These are phyloP conservation scores for Nakazawaea sp. DNA, from an alignment of 805 yeast genomes.

Conservation along the genomic window DNA sequence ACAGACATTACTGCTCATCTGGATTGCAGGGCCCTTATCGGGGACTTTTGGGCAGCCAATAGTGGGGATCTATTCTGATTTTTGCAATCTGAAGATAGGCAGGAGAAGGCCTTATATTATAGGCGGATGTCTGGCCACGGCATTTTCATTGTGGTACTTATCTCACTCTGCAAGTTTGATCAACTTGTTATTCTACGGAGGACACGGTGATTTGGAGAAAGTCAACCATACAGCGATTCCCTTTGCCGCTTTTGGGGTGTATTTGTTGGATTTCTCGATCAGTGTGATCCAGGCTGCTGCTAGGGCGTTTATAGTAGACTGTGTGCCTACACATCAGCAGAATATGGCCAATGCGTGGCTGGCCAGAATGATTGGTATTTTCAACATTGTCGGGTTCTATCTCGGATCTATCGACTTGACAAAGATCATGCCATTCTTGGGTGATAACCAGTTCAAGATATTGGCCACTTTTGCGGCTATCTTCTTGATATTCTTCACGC, in stretches of 20 bases:
- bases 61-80: conserved; percentile 53
- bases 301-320: conserved; percentile 56
- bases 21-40: conserved; percentile 64
- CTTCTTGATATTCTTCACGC: conserved; percentile 32
- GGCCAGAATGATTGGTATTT: conserved; percentile 53
- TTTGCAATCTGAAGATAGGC: conserved; percentile 36
- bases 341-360: conserved; percentile 61
- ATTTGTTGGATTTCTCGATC: conserved; percentile 49
- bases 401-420: conserved; percentile 43
- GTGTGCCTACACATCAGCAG: conserved; percentile 50
- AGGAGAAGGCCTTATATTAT: conserved; percentile 52
- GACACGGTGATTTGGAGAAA: conserved; percentile 13
- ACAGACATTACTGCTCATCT: conserved; percentile 45
- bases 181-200: conserved; percentile 21
- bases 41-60: conserved; percentile 62
- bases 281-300: conserved; percentile 54
- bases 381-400: conserved; percentile 51
- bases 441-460: conserved; percentile 44
- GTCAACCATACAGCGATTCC: conserved; percentile 31
- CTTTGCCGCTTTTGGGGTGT: conserved; percentile 47
- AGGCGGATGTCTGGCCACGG: conserved; percentile 44
- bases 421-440: conserved; percentile 29
- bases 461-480: conserved; percentile 35
- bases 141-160: conserved; percentile 34
- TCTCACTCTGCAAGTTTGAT: conserved; percentile 39